Percentiles rank a stretch among this genome's conserved stretches.
phyloP scores from a whole-genome alignment of 192 early-diverging fungal species.

The Coemansia sp. region DNA sequence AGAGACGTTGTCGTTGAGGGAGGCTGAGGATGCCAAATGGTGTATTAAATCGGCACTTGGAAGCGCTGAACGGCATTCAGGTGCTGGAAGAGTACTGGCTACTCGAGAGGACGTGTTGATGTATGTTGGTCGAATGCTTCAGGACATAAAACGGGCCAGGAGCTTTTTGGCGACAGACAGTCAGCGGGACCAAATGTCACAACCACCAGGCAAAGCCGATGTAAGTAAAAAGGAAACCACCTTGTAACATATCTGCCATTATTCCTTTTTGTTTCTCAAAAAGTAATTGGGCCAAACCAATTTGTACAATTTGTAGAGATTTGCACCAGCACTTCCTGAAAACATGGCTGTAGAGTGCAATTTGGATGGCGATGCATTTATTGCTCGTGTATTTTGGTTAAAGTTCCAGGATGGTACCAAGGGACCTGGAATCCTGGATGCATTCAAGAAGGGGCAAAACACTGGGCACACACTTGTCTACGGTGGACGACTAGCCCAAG shows the following conservation, averaged over 20 bases:
- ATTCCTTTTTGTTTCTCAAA: not conserved
- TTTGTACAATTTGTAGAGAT: slow-evolving; percentile 18
- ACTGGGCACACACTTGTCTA: slow-evolving; percentile 34
- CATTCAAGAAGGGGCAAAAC: slow-evolving; percentile 30
- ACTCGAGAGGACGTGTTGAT: slow-evolving; percentile 12
- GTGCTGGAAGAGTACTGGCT: too few relatives aligned
- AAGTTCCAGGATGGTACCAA: slow-evolving; percentile 24
- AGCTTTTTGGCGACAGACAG: slow-evolving; percentile 6
- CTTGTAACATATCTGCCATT: not conserved
- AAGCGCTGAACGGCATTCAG: not conserved
- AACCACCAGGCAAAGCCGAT: slow-evolving; percentile 17
- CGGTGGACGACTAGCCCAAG: slow-evolving; percentile 32
- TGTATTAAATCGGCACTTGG: slow-evolving; percentile 16
- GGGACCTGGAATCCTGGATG: slow-evolving; percentile 30
- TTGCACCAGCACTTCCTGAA: slow-evolving; percentile 38
- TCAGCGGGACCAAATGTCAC: slow-evolving; percentile 23
- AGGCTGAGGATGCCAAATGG: slow-evolving; percentile 27
- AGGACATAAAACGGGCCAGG: slow-evolving; percentile 11
- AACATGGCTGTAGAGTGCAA: slow-evolving; percentile 37
- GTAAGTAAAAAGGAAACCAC: slow-evolving; percentile 1
- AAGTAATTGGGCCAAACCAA: not conserved
- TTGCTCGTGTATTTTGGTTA: slow-evolving; percentile 27
- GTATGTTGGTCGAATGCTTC: slow-evolving; percentile 7
- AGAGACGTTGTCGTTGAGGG: slow-evolving; percentile 22
- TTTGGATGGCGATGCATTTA: slow-evolving; percentile 8